Evolutionary conservation across 768 basidiomycete genomes (phyloP), one percentile per base, ranked within the genome.

Genomic region (Pleurotus cornucopiae): DNA sequence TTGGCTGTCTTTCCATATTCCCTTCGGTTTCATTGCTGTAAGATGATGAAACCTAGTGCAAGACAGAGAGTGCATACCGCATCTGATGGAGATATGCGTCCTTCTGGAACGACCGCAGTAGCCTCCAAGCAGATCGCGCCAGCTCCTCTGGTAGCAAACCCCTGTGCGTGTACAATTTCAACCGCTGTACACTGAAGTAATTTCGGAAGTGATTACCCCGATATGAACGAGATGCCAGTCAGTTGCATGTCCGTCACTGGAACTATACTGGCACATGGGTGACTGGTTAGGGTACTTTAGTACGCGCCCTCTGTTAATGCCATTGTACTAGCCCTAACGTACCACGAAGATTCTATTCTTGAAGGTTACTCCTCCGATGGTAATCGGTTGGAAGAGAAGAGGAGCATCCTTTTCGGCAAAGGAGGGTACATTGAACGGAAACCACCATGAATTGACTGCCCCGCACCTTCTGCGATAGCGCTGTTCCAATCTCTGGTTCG

Each of bases 191-290:
- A 20, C 34, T 16, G 26, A 46, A 3, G 30, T 34, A 34, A 34
- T 11, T 34, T 34, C 30, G 30, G 30, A 25, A 25, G 30, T 34
- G 4, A 34, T 34, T 59, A 82, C 82, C 1, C 88, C 88, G 34
- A 89, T 76, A 64, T 93, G 89, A 14, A 91, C 88, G 3, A 92
- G 69, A 66, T 94, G 92, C 84, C 86, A 92, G 59, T 91, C 87
- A 1, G 90, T 91, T 3, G 84, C 82, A 62, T 88, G 83, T 0
- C 91, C 91, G 51, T 85, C 71, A 45, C 88, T 80, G 6, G 84
- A 76, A 56, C 85, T 87, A 71, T 93, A 94, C 68, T 87, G 85
- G 67, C 91, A 92, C 90, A 92, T 91, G 2, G 88, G 88, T 9
- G 88, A 73, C 85, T 85, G 58, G 6, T 46, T 44, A 49, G 25